Percentiles rank a stretch among this genome's conserved stretches.
Evolutionary conservation across 192 early-diverging fungal genomes (phyloP).

Genomic region (Coemansia sp.): DNA sequence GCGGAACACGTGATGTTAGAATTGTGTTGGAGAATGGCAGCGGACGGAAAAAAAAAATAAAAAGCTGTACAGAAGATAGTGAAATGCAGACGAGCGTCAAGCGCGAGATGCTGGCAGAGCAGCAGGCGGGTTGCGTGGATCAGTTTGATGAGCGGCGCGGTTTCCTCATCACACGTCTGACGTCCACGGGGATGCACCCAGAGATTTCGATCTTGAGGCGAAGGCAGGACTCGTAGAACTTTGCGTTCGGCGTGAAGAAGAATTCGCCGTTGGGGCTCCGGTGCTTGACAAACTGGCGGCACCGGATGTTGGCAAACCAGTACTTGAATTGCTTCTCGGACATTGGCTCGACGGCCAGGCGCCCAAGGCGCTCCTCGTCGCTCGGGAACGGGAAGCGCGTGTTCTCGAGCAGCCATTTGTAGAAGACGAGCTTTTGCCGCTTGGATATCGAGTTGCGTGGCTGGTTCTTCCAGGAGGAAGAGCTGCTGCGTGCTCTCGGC

Average conservation of each 20-base stretch:
- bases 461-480: slow-evolving; percentile 27
- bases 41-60: no score
- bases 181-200: slow-evolving; percentile 15
- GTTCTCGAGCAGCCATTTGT: slow-evolving; percentile 36
- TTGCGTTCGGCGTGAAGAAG: slow-evolving; percentile 39
- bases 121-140: neutral
- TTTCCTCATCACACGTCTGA: slow-evolving; percentile 15
- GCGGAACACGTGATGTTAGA: no score
- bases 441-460: slow-evolving; percentile 38
- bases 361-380: slow-evolving; percentile 24
- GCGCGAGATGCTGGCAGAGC: neutral
- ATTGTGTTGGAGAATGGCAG: no score
- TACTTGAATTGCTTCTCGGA: slow-evolving; percentile 39
- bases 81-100: neutral
- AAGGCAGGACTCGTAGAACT: slow-evolving; percentile 39
- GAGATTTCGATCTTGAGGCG: slow-evolving; percentile 22
- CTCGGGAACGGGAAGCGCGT: slow-evolving; percentile 25
- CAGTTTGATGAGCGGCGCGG: slow-evolving; percentile 8
- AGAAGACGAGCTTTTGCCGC: slow-evolving; percentile 30
- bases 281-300: slow-evolving; percentile 40
- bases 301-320: slow-evolving; percentile 49
- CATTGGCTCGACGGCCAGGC: slow-evolving; percentile 21
- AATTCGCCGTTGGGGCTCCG: slow-evolving; percentile 18
- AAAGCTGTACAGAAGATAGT: no score
- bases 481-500: neutral